Percentiles rank a stretch among this genome's conserved stretches.
Conservation (phyloP, 306 rosid genomes). For the Sechiopsis laciniata region DNA sequence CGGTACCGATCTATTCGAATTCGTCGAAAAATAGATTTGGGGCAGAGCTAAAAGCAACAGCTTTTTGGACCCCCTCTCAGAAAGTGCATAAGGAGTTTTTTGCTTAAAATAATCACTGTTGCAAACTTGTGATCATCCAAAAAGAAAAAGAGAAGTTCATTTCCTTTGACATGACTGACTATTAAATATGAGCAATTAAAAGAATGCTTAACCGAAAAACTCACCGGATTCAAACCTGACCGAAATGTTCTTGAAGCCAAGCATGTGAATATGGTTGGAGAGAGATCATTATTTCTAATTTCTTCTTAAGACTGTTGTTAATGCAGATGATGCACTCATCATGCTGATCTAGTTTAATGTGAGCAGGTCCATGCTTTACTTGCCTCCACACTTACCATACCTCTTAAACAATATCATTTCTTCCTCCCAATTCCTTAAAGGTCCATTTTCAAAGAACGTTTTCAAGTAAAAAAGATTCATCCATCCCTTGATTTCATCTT, state of each 20-base stretch:
- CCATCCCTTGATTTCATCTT: neutral
- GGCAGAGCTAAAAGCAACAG: neutral
- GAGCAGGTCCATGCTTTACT: constrained; percentile 54
- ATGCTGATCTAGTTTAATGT: constrained; percentile 55
- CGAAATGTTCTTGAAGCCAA: constrained; percentile 33
- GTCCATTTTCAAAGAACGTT: constrained; percentile 29
- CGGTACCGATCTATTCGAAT: neutral
- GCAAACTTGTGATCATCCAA: constrained; percentile 46
- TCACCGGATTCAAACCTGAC: constrained; percentile 69
- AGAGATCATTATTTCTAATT: constrained; percentile 28
- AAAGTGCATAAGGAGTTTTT: constrained; percentile 13
- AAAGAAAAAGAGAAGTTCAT: constrained; percentile 23
- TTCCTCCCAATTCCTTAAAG: constrained; percentile 36
- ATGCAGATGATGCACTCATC: constrained; percentile 30
- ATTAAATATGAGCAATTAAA: constrained; percentile 32
- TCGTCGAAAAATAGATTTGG: neutral
- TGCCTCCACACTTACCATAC: constrained; percentile 59
- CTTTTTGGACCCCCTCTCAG: neutral
- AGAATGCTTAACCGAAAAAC: constrained; percentile 54
- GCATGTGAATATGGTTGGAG: constrained; percentile 36
- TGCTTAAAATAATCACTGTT: constrained; percentile 34
- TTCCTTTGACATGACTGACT: constrained; percentile 32
- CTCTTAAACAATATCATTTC: constrained; percentile 41
- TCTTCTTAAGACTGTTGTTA: constrained; percentile 25
- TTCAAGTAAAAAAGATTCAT: constrained; percentile 18